These are phyloP conservation scores for Neurospora sp. DNA, from an alignment of 495 filamentous ascomycete species.

Conservation along the genomic window DNA sequence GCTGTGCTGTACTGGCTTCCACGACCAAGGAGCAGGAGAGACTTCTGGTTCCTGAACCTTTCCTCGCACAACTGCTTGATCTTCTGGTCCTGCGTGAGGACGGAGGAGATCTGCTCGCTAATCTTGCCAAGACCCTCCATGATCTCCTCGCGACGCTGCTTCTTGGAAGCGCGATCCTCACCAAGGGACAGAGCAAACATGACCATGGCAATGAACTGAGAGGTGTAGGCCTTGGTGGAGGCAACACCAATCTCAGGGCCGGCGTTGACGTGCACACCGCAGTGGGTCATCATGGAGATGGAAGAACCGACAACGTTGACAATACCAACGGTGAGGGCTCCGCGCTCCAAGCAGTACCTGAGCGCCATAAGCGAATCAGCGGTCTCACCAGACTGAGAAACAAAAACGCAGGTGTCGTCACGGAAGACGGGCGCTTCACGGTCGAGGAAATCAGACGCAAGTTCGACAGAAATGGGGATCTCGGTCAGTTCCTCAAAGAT, in stretches of 20 bases:
- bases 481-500: slow-evolving; percentile 96
- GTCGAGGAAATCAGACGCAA: slow-evolving; percentile 97
- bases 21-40: slow-evolving; percentile 80
- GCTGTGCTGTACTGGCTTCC: slow-evolving; percentile 96
- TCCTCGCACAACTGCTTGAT: slow-evolving; percentile 89
- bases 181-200: slow-evolving; percentile 97
- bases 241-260: slow-evolving; percentile 98
- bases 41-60: slow-evolving; percentile 95
- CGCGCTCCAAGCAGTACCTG: slow-evolving; percentile 92
- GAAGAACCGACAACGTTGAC: slow-evolving; percentile 97
- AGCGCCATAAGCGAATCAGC: slow-evolving; percentile 97
- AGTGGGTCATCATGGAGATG: slow-evolving; percentile 96
- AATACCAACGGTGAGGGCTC: slow-evolving; percentile 92
- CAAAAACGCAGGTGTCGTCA: slow-evolving; percentile 97
- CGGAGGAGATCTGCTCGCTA: slow-evolving; percentile 83
- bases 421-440: slow-evolving; percentile 97
- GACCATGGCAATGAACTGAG: slow-evolving; percentile 97
- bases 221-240: slow-evolving; percentile 98
- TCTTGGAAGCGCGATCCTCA: slow-evolving; percentile 93
- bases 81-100: slow-evolving; percentile 78
- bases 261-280: slow-evolving; percentile 98
- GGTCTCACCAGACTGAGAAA: slow-evolving; percentile 96
- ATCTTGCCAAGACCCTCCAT: slow-evolving; percentile 85
- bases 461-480: slow-evolving; percentile 92
- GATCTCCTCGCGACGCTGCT: slow-evolving; percentile 86